phyloP scores from a whole-genome alignment of 2,329 filamentous ascomycete species.

The Aspergillus udagawae region DNA sequence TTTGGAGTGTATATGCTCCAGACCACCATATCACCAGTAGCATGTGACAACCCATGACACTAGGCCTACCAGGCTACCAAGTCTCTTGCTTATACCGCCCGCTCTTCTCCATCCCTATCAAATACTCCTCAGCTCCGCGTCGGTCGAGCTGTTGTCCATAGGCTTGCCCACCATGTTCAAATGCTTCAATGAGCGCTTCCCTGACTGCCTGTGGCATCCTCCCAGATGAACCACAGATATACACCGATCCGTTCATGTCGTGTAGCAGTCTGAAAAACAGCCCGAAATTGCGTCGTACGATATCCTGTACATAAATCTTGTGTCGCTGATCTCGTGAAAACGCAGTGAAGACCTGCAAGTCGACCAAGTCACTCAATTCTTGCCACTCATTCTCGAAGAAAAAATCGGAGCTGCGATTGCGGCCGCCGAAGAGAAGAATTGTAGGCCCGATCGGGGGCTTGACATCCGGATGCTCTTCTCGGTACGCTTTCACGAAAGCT shows the following conservation, averaged over 20 bases:
- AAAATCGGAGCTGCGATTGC: constrained; percentile 70
- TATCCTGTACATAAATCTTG: constrained; percentile 66
- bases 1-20: not conserved
- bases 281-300: constrained; percentile 49
- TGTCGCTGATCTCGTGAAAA: constrained; percentile 66
- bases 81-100: constrained; percentile 67
- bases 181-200: constrained; percentile 61
- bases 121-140: constrained; percentile 52
- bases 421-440: constrained; percentile 78
- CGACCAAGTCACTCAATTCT: constrained; percentile 36
- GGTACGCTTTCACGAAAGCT: constrained; percentile 30
- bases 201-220: constrained; percentile 68
- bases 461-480: constrained; percentile 23
- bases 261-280: constrained; percentile 52
- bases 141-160: constrained; percentile 28
- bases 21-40: not conserved
- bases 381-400: constrained; percentile 79
- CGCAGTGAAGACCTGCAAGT: constrained; percentile 57
- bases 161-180: constrained; percentile 49
- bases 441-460: constrained; percentile 40
- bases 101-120: constrained; percentile 57
- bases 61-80: constrained; percentile 46
- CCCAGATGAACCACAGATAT: constrained; percentile 56
- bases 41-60: not conserved
- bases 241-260: constrained; percentile 49